Evolutionary conservation across 345 rosid species (phyloP), one percentile per base, ranked within the genome.

Genomic region (Theobroma cacao): DNA sequence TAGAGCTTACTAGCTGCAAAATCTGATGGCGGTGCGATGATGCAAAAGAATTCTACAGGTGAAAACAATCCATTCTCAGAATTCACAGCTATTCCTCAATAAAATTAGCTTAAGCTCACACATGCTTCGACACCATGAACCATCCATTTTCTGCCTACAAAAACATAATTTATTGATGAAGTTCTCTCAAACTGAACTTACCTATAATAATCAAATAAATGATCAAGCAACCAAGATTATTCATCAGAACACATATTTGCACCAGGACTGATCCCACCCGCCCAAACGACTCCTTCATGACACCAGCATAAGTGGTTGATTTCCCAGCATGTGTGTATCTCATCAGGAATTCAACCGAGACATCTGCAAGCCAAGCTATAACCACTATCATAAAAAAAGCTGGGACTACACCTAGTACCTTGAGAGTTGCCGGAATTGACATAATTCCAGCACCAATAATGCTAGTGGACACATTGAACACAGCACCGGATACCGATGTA

Each of bases 371-470:
- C 89, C 92, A 92, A 7, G 91, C 98, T 9, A 95, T 79, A 31
- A 81, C 73, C 52, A 80, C 55, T 20, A 93, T 92, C 62, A 92
- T 71, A 72, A 79, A 50, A 2, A 95, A 82, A 38, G 96, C 97
- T 41, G 97, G 99, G 22, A 91, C 70, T 0, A 89, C 89, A 3
- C 99, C 99, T 0, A 95, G 86, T 15, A 95, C 98, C 85, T 86
- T 93, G 2, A 91, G 73, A 7, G 99, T 90, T 17, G 94, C 98
- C 1, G 99, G 97, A 48, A 93, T 87, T 2, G 99, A 89, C 99
- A 95, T 95, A 31, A 93, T 95, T 7, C 98, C 98, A 6, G 98
- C 97, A 9, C 99, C 98, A 43, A 95, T 83, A 13, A 91, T 89
- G 80, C 86, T 93, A 0, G 97, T 95, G 1, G 99, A 88, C 41